Evolutionary conservation across 208 protist genomes (phyloP).

Genomic region (Leishmania aethiopica): DNA sequence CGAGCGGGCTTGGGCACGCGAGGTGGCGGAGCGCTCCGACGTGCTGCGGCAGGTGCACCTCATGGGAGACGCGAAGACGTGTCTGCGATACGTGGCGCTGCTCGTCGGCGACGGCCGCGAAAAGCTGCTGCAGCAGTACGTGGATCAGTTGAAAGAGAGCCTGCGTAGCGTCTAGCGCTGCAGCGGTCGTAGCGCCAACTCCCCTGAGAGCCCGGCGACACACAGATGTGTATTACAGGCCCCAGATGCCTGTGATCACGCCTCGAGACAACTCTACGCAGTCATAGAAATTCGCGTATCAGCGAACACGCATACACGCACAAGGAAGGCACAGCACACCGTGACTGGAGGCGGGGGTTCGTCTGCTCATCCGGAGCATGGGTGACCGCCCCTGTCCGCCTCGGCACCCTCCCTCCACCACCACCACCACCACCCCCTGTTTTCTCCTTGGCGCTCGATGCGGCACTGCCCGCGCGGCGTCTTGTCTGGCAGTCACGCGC

Average conservation of each 20-base stretch:
- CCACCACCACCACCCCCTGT: too few species aligned
- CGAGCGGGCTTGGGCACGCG: conserved; percentile 10
- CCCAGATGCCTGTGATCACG: neutral
- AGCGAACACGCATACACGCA: neutral
- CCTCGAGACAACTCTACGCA: neutral
- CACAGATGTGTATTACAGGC: neutral
- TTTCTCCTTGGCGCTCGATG: neutral
- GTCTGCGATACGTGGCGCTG: conserved; percentile 68
- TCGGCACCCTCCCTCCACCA: neutral
- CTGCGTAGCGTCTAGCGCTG: conserved; percentile 17
- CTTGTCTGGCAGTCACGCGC: neutral
- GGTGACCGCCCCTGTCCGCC: too few species aligned
- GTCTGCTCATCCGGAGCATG: neutral
- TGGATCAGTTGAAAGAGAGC: conserved; percentile 60
- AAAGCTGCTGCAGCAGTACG: conserved; percentile 64
- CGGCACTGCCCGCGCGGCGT: too few species aligned
- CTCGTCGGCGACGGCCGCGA: conserved; percentile 65
- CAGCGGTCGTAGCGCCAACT: neutral
- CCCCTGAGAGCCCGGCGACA: neutral
- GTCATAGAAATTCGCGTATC: neutral
- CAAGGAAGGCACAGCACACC: neutral
- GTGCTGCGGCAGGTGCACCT: conserved; percentile 61
- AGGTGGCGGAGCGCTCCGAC: conserved; percentile 44
- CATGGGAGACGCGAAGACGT: conserved; percentile 83
- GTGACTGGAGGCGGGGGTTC: neutral